Percentiles rank a stretch among this genome's conserved stretches.
phyloP scores from a whole-genome alignment of 2,329 filamentous ascomycete genomes.

The Cladosporium sp. region DNA sequence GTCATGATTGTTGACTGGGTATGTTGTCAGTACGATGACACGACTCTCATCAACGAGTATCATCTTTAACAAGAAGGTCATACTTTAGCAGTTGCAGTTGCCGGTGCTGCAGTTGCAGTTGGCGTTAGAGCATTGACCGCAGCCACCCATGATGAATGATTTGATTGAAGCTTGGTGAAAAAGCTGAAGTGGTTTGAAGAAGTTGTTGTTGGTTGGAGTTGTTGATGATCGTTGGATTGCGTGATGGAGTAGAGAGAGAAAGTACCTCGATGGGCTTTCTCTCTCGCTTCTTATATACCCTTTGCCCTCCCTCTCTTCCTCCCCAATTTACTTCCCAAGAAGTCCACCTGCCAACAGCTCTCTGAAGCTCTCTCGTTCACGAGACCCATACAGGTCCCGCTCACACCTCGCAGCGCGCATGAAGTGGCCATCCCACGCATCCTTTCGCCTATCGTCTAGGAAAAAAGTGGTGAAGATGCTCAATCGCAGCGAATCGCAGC shows the following conservation, averaged over 20 bases:
- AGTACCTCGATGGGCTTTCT: background rate
- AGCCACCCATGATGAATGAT: constrained; percentile 29
- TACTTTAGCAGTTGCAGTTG: constrained; percentile 27
- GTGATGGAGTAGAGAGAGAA: constrained; percentile 4
- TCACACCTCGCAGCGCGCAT: constrained; percentile 3
- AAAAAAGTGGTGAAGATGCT: constrained; percentile 1
- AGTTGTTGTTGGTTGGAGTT: constrained; percentile 5
- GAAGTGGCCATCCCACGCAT: constrained; percentile 8
- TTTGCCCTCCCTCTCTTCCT: background rate
- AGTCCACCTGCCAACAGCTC: background rate
- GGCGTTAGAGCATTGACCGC: constrained; percentile 27
- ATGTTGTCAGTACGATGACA: background rate
- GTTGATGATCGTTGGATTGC: constrained; percentile 12
- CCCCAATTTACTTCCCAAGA: background rate
- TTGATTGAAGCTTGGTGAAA: constrained; percentile 11
- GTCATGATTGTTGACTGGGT: constrained; percentile 7
- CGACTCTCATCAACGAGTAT: background rate
- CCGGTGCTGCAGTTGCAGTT: constrained; percentile 26
- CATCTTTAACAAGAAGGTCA: background rate
- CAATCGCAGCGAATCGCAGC: constrained; percentile 3
- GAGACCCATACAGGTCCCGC: constrained; percentile 3
- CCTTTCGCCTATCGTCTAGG: background rate
- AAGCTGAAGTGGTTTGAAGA: constrained; percentile 3
- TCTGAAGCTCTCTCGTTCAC: constrained; percentile 9
- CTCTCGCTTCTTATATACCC: constrained; percentile 6